These are phyloP conservation scores for Aspergillus vadensis DNA, from an alignment of 2,329 filamentous ascomycete genomes.

Conservation along the genomic window DNA sequence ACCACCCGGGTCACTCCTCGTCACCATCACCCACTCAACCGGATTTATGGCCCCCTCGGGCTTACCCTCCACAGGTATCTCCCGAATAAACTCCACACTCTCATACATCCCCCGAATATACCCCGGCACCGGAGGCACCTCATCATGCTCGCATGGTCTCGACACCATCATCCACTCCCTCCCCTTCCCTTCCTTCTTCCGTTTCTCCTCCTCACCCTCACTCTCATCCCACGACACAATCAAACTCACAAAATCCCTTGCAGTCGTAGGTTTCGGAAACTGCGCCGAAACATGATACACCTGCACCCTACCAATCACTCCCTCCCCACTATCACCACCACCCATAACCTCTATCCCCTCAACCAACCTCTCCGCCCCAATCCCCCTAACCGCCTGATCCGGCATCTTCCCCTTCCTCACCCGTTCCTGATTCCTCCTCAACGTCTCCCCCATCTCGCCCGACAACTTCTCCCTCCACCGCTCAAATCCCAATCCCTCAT, in stretches of 20 bases:
- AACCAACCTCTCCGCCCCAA: conserved; percentile 76
- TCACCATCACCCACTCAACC: conserved; percentile 93
- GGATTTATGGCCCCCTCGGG: conserved; percentile 54
- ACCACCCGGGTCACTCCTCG: conserved; percentile 82
- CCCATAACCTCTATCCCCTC: conserved; percentile 59
- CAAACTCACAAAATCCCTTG: conserved; percentile 83
- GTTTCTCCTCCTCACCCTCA: conserved; percentile 17
- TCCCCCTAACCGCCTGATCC: conserved; percentile 76
- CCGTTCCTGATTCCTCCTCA: conserved; percentile 69
- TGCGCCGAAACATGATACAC: conserved; percentile 86
- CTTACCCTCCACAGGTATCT: conserved; percentile 59
- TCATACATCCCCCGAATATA: conserved; percentile 87
- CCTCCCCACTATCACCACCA: not conserved
- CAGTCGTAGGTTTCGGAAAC: conserved; percentile 84
- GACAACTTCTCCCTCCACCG: conserved; percentile 77
- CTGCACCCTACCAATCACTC: conserved; percentile 38
- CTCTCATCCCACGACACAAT: conserved; percentile 63
- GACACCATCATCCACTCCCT: conserved; percentile 85
- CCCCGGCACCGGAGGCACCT: conserved; percentile 68
- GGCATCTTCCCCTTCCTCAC: conserved; percentile 68
- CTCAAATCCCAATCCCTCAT: conserved; percentile 74
- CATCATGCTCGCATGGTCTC: conserved; percentile 76
- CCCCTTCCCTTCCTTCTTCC: conserved; percentile 32
- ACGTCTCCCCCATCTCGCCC: conserved; percentile 75
- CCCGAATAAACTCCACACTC: conserved; percentile 86